Percentiles rank a stretch among this genome's conserved stretches.
phyloP scores from a whole-genome alignment of 345 rosid species.

The Citrus trifoliata region DNA sequence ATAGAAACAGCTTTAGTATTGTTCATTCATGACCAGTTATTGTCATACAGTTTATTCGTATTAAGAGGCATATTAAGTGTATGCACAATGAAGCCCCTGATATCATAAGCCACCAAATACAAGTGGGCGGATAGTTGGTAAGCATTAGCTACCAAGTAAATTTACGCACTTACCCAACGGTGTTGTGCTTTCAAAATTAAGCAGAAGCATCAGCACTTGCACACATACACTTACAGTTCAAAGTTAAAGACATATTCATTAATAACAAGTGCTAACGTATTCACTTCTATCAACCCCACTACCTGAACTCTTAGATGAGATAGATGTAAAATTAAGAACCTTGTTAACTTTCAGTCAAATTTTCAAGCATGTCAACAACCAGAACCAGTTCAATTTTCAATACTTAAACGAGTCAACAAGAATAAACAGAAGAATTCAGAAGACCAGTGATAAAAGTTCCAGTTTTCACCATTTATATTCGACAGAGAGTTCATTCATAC shows the following conservation, averaged over 20 bases:
- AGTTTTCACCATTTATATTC: neutral
- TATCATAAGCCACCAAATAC: too few species aligned
- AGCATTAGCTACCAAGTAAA: too few species aligned
- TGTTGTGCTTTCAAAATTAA: too few species aligned
- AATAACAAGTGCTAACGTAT: neutral
- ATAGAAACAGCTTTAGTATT: neutral
- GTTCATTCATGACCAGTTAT: neutral
- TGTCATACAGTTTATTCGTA: neutral
- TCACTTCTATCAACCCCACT: neutral
- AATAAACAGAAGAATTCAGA: neutral
- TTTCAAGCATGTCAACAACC: neutral
- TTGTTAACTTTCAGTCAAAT: neutral
- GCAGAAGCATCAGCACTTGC: too few species aligned
- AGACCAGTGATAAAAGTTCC: neutral
- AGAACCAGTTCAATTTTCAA: neutral
- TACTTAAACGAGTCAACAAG: neutral
- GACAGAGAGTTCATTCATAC: constrained; percentile 11
- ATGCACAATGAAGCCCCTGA: neutral
- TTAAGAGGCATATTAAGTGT: neutral
- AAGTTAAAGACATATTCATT: neutral
- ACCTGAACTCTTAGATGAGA: neutral
- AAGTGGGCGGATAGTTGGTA: too few species aligned
- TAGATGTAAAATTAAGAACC: neutral
- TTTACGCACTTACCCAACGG: too few species aligned
- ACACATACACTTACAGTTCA: neutral